These are phyloP conservation scores for Xylona heveae DNA, from an alignment of 495 filamentous ascomycete species.

Conservation along the genomic window DNA sequence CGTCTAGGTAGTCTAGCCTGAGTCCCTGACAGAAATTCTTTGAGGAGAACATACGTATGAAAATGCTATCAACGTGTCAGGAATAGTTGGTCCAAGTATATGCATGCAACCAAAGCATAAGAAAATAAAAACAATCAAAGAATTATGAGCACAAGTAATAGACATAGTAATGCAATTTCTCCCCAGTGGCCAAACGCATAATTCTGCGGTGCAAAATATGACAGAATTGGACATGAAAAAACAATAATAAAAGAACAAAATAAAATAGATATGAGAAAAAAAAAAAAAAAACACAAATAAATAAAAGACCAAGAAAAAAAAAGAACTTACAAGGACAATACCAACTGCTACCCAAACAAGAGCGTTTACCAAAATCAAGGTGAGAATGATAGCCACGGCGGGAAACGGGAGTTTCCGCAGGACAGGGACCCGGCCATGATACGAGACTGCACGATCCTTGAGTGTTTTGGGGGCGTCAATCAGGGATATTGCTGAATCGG, in stretches of 20 bases:
- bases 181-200: no score
- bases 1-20: background rate
- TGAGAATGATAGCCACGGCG: slow-evolving; percentile 42
- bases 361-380: slow-evolving; percentile 43
- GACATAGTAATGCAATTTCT: no score
- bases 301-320: no score
- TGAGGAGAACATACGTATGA: no score
- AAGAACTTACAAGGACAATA: slow-evolving; percentile 25
- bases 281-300: no score
- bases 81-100: background rate
- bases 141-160: no score
- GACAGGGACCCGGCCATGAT: slow-evolving; percentile 15
- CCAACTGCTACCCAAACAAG: slow-evolving; percentile 52
- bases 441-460: slow-evolving; percentile 10
- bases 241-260: background rate
- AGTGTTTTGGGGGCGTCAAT: background rate
- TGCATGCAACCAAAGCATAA: background rate
- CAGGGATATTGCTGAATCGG: background rate
- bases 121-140: no score
- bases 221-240: no score
- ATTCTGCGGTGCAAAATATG: no score
- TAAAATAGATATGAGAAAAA: background rate
- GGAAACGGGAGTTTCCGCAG: slow-evolving; percentile 32
- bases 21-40: slow-evolving; percentile 19
- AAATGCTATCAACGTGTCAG: slow-evolving; percentile 6